These are phyloP conservation scores for Salmacisia buchloeana DNA, from an alignment of 1,284 basidiomycete genomes.

Conservation along the genomic window DNA sequence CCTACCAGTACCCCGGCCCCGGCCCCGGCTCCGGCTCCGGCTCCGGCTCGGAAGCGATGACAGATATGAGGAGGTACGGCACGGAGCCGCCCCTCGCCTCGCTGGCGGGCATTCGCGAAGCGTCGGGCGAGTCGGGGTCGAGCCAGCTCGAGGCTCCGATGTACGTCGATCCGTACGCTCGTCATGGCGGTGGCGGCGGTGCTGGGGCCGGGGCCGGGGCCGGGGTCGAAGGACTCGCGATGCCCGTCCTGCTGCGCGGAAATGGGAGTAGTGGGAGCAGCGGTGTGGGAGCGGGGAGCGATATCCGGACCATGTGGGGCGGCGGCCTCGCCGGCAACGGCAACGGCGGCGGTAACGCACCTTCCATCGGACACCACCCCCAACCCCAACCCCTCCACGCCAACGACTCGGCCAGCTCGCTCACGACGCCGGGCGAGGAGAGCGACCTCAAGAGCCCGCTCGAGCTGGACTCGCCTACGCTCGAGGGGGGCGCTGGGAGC, in stretches of 20 bases:
- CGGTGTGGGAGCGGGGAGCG: neutral
- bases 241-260: conserved; percentile 1
- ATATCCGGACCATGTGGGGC: neutral
- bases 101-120: neutral
- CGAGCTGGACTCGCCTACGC: neutral
- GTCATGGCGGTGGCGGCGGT: no score
- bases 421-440: no score
- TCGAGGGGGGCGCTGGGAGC: no score
- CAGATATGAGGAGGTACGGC: neutral
- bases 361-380: no score
- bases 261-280: neutral
- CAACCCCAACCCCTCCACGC: no score
- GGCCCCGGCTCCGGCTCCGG: neutral
- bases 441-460: no score
- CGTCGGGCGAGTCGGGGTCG: neutral
- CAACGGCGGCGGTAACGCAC: no score
- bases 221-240: neutral
- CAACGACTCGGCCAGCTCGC: no score
- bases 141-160: neutral
- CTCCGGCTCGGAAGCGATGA: no score
- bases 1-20: no score
- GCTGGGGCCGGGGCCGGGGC: no score
- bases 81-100: neutral
- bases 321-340: no score
- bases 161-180: neutral